Evolutionary conservation across 2,329 filamentous ascomycete genomes (phyloP).

Genomic region (Microascus cirrosus): DNA sequence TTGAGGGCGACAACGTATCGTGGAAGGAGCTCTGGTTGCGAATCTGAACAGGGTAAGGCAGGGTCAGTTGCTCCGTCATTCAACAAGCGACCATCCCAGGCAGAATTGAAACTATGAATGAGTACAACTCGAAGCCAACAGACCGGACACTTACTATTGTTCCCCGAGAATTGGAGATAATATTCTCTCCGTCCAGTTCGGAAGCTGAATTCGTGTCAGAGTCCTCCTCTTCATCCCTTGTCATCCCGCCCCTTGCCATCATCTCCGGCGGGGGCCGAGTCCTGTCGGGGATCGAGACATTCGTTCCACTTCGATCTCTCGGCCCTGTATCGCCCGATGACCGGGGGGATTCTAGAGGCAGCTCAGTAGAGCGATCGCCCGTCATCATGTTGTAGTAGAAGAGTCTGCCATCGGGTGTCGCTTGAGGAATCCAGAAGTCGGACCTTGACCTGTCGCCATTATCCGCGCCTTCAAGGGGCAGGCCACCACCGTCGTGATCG

Average conservation of each 20-base stretch:
- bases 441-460: slow-evolving; percentile 65
- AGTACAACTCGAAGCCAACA: not conserved
- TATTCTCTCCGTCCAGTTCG: slow-evolving; percentile 7
- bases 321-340: slow-evolving; percentile 75
- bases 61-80: not conserved
- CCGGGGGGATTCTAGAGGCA: slow-evolving; percentile 83
- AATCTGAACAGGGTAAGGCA: slow-evolving; percentile 25
- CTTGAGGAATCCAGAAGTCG: slow-evolving; percentile 97
- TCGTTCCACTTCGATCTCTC: slow-evolving; percentile 60
- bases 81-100: no score
- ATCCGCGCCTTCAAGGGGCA: slow-evolving; percentile 58
- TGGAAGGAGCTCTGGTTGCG: slow-evolving; percentile 55
- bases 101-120: no score
- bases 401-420: slow-evolving; percentile 80
- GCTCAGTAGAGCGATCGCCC: slow-evolving; percentile 85
- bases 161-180: not conserved
- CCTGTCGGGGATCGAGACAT: slow-evolving; percentile 79
- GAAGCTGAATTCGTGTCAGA: slow-evolving; percentile 15
- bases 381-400: slow-evolving; percentile 99
- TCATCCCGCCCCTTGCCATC: slow-evolving; percentile 71
- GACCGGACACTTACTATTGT: slow-evolving; percentile 1
- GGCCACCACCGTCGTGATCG: slow-evolving; percentile 47
- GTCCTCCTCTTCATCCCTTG: slow-evolving; percentile 86
- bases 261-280: slow-evolving; percentile 83
- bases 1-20: slow-evolving; percentile 70